Evolutionary conservation across 345 rosid genomes (phyloP).

Genomic region (Citrus reticulata): DNA sequence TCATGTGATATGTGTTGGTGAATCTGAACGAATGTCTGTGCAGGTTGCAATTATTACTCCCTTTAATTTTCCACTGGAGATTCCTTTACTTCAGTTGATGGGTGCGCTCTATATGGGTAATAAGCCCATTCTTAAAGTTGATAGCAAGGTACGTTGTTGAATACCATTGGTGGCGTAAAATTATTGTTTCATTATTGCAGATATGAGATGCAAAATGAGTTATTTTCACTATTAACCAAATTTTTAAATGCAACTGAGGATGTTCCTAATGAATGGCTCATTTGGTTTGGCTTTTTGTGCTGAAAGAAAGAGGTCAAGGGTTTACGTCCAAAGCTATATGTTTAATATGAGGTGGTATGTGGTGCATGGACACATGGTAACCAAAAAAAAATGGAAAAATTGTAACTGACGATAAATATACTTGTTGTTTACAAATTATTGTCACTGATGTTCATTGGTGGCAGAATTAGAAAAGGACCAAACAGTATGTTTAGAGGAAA

Average conservation of each 20-base stretch:
- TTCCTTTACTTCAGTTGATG: conserved; percentile 95
- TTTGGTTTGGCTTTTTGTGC: no score
- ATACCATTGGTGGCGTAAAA: neutral
- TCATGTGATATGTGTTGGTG: neutral
- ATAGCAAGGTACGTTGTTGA: conserved; percentile 69
- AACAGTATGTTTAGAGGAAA: neutral
- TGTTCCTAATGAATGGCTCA: no score
- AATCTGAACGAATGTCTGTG: conserved; percentile 8
- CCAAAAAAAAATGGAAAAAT: no score
- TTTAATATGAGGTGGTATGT: no score
- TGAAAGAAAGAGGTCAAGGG: no score
- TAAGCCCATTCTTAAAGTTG: conserved; percentile 92
- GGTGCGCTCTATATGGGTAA: conserved; percentile 99
- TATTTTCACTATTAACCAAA: neutral
- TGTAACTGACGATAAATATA: neutral
- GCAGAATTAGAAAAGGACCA: neutral
- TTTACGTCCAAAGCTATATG: no score
- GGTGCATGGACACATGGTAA: no score
- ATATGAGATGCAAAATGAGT: neutral
- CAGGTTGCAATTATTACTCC: conserved; percentile 97
- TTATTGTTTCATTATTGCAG: neutral
- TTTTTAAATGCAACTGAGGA: neutral
- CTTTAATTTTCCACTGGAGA: conserved; percentile 96
- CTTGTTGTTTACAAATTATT: neutral
- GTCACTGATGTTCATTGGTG: neutral